Conservation (phyloP, 2,329 filamentous ascomycete genomes). For the Colletotrichum somersetense region DNA sequence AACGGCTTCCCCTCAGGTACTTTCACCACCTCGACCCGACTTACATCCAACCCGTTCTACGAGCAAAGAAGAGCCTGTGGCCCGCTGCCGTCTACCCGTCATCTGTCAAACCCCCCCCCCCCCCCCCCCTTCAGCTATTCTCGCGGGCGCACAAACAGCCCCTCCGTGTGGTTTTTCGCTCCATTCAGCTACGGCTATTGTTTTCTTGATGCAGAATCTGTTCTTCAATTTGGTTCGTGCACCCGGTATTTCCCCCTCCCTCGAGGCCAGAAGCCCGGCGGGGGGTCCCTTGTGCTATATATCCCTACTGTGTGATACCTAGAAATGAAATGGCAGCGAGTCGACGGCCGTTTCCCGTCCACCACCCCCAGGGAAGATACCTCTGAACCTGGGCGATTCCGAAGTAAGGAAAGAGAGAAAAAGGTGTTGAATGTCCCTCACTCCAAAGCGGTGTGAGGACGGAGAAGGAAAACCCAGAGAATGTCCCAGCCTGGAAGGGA, state of each 20-base stretch:
- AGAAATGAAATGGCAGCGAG: neutral
- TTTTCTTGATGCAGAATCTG: neutral
- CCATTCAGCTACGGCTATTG: too few relatives aligned
- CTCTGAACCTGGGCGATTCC: neutral
- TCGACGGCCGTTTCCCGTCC: neutral
- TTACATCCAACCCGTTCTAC: neutral
- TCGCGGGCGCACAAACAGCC: neutral
- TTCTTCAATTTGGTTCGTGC: conserved; percentile 18
- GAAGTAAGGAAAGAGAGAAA: neutral
- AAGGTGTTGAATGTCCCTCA: neutral
- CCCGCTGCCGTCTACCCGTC: conserved; percentile 8
- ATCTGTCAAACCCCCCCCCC: too few relatives aligned
- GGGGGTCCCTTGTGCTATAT: neutral
- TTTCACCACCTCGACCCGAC: neutral
- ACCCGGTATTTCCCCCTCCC: neutral
- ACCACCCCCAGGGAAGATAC: neutral
- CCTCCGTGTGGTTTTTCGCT: neutral
- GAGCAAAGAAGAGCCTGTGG: neutral
- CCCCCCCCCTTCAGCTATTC: neutral
- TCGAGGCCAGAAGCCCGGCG: neutral
- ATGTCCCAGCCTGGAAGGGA: neutral
- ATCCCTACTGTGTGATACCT: neutral
- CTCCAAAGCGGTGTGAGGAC: neutral
- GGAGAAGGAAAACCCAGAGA: neutral
- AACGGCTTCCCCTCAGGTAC: neutral